Conservation (phyloP, 2,329 filamentous ascomycete genomes). For the Sarocladiaceae sp. region DNA sequence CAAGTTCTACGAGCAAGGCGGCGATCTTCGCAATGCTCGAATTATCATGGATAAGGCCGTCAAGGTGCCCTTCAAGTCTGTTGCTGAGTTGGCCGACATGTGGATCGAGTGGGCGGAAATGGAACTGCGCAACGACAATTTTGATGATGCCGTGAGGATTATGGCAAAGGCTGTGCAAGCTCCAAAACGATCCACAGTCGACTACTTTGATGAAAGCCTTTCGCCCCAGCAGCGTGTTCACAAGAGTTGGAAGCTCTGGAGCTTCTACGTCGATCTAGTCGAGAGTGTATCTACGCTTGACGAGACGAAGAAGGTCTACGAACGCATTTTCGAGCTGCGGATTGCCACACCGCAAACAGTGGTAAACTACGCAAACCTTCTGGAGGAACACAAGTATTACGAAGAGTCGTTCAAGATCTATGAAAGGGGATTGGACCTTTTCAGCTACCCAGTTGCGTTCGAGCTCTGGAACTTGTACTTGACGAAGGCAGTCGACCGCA, state of each 20-base stretch:
- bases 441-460: constrained; percentile 96
- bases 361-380: constrained; percentile 93
- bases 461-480: constrained; percentile 98
- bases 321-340: constrained; percentile 94
- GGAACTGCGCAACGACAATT: constrained; percentile 93
- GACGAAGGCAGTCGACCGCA: constrained; percentile 92
- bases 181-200: constrained; percentile 96
- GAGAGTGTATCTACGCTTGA: constrained; percentile 89
- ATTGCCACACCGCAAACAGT: constrained; percentile 98
- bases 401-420: constrained; percentile 98
- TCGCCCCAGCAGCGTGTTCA: constrained; percentile 94
- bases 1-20: constrained; percentile 89
- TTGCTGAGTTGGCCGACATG: constrained; percentile 94
- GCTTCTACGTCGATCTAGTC: constrained; percentile 96
- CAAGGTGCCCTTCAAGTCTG: constrained; percentile 95
- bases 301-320: constrained; percentile 90
- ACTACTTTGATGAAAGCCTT: constrained; percentile 94
- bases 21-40: constrained; percentile 76
- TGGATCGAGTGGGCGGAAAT: constrained; percentile 99
- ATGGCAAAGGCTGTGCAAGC: constrained; percentile 97
- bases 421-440: constrained; percentile 93
- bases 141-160: constrained; percentile 87
- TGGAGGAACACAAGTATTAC: constrained; percentile 92
- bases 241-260: constrained; percentile 99
- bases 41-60: constrained; percentile 97